Percentiles rank a stretch among this genome's conserved stretches.
phyloP scores from a whole-genome alignment of 495 filamentous ascomycete genomes.

The Podospora pseudoanserina region DNA sequence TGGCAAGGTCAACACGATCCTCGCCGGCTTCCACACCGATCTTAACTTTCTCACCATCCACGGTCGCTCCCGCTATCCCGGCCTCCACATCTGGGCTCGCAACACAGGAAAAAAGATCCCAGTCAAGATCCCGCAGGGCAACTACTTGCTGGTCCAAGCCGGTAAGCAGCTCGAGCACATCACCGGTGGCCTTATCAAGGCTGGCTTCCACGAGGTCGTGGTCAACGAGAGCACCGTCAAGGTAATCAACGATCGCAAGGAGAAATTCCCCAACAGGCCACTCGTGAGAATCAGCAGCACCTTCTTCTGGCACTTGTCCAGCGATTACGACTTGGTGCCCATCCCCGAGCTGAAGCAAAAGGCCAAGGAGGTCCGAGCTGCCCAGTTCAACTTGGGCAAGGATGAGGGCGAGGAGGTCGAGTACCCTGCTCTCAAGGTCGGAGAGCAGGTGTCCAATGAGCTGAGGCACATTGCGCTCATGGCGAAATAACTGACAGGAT shows the following conservation, averaged over 20 bases:
- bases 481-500: conserved; percentile 20
- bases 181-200: conserved; percentile 50
- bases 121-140: conserved; percentile 47
- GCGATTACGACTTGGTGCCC: conserved; percentile 45
- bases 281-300: conserved; percentile 47
- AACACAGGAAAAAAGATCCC: conserved; percentile 49
- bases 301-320: conserved; percentile 50
- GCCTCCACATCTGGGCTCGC: conserved; percentile 52
- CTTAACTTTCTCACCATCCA: conserved; percentile 56
- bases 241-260: conserved; percentile 34
- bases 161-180: conserved; percentile 54
- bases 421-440: conserved; percentile 46
- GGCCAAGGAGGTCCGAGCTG: conserved; percentile 36
- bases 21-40: conserved; percentile 53
- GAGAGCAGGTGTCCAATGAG: conserved; percentile 43
- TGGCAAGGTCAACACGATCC: conserved; percentile 47
- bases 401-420: conserved; percentile 45
- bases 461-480: conserved; percentile 45
- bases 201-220: conserved; percentile 53
- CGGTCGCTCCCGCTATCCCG: conserved; percentile 51
- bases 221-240: conserved; percentile 44
- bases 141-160: conserved; percentile 49
- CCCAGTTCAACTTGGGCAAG: conserved; percentile 41
- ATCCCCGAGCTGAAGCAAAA: conserved; percentile 36
- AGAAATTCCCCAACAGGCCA: conserved; percentile 39